These are phyloP conservation scores for Tricholomella constricta DNA, from an alignment of 768 basidiomycete genomes.

Conservation along the genomic window DNA sequence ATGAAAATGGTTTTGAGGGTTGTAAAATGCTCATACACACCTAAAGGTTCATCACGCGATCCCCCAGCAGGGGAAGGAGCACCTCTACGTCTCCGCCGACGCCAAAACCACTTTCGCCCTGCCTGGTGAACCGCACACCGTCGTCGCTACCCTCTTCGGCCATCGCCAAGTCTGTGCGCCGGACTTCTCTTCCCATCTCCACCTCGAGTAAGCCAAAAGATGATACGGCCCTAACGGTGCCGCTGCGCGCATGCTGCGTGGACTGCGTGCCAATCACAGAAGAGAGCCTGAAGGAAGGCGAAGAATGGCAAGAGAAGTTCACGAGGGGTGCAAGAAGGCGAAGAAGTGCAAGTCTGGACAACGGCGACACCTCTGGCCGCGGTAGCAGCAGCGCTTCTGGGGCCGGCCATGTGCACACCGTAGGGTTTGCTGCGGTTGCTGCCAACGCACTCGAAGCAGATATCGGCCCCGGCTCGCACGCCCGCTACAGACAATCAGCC, in stretches of 20 bases:
- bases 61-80: conserved; percentile 41
- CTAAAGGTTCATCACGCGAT: conserved; percentile 45
- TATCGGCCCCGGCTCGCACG: conserved; percentile 12
- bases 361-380: conserved; percentile 26
- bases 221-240: conserved; percentile 52
- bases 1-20: conserved; percentile 2
- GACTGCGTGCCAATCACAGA: conserved; percentile 65
- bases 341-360: conserved; percentile 48
- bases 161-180: conserved; percentile 20
- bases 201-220: conserved; percentile 35
- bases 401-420: neutral
- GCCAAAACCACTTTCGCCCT: conserved; percentile 48
- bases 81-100: conserved; percentile 30
- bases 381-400: conserved; percentile 3
- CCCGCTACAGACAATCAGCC: conserved; percentile 20
- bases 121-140: conserved; percentile 52
- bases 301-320: conserved; percentile 65
- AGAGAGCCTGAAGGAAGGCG: conserved; percentile 52
- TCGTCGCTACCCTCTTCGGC: conserved; percentile 22
- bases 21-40: conserved; percentile 5
- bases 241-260: conserved; percentile 71
- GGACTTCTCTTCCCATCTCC: conserved; percentile 30
- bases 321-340: conserved; percentile 61
- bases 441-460: conserved; percentile 4
- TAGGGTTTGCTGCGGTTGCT: conserved; percentile 32